Conservation (phyloP, 805 yeast species). For the Lachancea mirantina region DNA sequence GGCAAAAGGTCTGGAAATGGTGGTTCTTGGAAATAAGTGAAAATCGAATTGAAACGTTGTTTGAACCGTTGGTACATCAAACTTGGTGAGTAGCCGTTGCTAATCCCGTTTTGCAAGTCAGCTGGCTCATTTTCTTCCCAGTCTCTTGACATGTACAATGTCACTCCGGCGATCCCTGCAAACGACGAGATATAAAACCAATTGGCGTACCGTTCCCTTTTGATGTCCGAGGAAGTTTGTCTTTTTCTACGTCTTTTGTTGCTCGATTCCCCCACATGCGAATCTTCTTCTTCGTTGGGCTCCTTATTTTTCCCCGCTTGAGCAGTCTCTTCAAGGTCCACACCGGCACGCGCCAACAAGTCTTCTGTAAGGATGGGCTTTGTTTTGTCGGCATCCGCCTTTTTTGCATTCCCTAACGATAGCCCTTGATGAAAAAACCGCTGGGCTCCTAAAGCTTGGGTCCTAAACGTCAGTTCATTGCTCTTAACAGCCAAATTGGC, state of each 20-base stretch:
- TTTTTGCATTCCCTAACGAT: slow-evolving; percentile 6
- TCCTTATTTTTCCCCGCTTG: slow-evolving; percentile 9
- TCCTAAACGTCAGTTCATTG: too few relatives aligned
- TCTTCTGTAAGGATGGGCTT: slow-evolving; percentile 72
- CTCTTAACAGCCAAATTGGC: too few relatives aligned
- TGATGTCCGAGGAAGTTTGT: slow-evolving; percentile 67
- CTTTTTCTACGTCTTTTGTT: slow-evolving; percentile 42
- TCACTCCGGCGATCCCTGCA: slow-evolving; percentile 45
- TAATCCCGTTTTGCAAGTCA: slow-evolving; percentile 46
- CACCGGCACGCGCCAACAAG: slow-evolving; percentile 74
- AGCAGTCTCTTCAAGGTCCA: slow-evolving; percentile 45
- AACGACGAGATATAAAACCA: slow-evolving; percentile 55
- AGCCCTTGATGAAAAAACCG: too few relatives aligned
- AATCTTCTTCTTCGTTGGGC: slow-evolving; percentile 13
- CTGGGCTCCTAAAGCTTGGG: too few relatives aligned
- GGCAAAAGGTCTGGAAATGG: slow-evolving; percentile 90
- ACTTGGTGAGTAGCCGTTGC: slow-evolving; percentile 60
- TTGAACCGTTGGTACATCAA: slow-evolving; percentile 62
- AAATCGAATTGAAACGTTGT: slow-evolving; percentile 65
- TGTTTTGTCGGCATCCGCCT: slow-evolving; percentile 22
- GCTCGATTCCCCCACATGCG: slow-evolving; percentile 10
- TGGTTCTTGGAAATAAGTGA: slow-evolving; percentile 86
- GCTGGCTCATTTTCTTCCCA: slow-evolving; percentile 76
- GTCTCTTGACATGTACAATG: slow-evolving; percentile 67
- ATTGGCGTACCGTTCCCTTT: slow-evolving; percentile 77